phyloP scores from a whole-genome alignment of 1,284 basidiomycete genomes.

The Boletus semigastroideus region DNA sequence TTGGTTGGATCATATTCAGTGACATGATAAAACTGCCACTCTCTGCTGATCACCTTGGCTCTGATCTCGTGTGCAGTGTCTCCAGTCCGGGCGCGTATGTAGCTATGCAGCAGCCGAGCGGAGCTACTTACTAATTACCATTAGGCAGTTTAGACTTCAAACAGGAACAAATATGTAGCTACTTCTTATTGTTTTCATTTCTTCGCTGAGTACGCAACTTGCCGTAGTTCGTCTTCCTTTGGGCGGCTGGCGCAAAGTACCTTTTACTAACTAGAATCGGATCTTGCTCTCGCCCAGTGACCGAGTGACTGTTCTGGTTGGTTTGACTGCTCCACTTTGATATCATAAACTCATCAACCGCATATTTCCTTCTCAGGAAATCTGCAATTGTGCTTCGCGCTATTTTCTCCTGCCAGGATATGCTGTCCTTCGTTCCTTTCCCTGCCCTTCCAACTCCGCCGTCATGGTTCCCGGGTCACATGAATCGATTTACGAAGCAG shows the following conservation, averaged over 20 bases:
- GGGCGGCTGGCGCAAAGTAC: not conserved
- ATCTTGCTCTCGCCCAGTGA: too few relatives aligned
- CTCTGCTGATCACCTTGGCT: not conserved
- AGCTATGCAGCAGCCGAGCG: constrained; percentile 4
- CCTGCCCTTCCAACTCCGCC: constrained; percentile 72
- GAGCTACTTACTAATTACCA: not conserved
- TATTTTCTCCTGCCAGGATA: constrained; percentile 21
- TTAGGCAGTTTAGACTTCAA: not conserved
- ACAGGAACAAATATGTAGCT: not conserved
- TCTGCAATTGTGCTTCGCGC: not conserved
- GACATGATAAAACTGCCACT: not conserved
- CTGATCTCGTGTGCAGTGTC: not conserved
- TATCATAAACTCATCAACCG: constrained; percentile 8
- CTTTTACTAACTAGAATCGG: not conserved
- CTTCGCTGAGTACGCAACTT: not conserved
- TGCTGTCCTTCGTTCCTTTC: constrained; percentile 47
- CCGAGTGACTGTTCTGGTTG: too few relatives aligned
- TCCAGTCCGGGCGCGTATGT: not conserved
- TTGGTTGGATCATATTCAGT: not conserved
- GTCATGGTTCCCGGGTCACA: constrained; percentile 98
- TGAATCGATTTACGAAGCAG: constrained; percentile 84
- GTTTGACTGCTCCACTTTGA: constrained; percentile 8
- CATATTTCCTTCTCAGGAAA: constrained; percentile 16
- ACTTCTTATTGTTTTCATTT: not conserved
- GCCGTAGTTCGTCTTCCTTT: not conserved